A percentile compares a stretch with the other conserved stretches of the same genome.
phyloP scores from a whole-genome alignment of 345 rosid genomes.

The Salix brachista region DNA sequence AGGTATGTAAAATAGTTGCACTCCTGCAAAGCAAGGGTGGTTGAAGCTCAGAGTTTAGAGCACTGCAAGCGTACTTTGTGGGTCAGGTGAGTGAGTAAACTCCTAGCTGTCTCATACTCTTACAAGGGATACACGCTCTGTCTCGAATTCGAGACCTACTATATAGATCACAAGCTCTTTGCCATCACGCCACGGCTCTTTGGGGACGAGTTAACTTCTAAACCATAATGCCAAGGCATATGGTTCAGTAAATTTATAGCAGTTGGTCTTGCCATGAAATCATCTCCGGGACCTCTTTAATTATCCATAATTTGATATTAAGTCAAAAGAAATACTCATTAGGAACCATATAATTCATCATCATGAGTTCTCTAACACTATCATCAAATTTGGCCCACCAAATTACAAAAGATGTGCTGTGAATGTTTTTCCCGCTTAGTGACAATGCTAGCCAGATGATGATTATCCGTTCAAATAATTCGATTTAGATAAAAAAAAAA shows the following conservation, averaged over 20 bases:
- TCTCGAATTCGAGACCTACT: fast-evolving
- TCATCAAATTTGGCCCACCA: constrained; percentile 34
- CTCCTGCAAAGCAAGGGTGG: too few species aligned
- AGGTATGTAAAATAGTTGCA: not conserved
- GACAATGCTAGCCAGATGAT: not conserved
- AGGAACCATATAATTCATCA: constrained; percentile 15
- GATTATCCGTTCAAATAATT: not conserved
- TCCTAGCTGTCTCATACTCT: fast-evolving
- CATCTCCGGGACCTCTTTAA: constrained; percentile 2
- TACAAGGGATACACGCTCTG: fast-evolving
- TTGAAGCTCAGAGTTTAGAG: not conserved
- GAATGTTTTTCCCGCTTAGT: constrained; percentile 6
- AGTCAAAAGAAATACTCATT: constrained; percentile 17
- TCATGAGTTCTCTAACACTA: constrained; percentile 30
- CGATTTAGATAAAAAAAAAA: too few species aligned
- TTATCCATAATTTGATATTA: not conserved
- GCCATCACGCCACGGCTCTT: too few species aligned
- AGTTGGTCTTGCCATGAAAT: constrained; percentile 4
- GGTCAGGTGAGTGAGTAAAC: too few species aligned
- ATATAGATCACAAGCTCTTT: too few species aligned
- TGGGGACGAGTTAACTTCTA: too few species aligned
- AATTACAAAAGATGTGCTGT: constrained; percentile 2
- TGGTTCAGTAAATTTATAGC: not conserved
- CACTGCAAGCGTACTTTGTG: not conserved
- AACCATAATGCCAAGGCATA: too few species aligned